Percentiles rank a stretch among this genome's conserved stretches.
Evolutionary conservation across 345 rosid species (phyloP).

Genomic region (Nasturtium officinale): DNA sequence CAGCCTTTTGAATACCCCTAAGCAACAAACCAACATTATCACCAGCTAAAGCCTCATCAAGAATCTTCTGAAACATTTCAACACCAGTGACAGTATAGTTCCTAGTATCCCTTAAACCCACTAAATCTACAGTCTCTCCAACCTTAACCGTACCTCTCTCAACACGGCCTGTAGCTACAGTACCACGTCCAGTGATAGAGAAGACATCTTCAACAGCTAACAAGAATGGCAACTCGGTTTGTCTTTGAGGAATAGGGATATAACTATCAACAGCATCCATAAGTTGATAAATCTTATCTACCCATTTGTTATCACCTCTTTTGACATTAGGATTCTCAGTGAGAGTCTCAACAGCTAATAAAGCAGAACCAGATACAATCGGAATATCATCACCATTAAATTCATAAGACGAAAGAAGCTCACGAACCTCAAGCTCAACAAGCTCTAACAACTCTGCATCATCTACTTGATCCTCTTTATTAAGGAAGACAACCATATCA

Average conservation of each 20-base stretch:
- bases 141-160: slow-evolving; percentile 81
- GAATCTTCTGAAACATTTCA: slow-evolving; percentile 87
- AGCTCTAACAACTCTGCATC: slow-evolving; percentile 85
- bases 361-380: slow-evolving; percentile 80
- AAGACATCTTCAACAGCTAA: slow-evolving; percentile 91
- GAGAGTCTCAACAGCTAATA: slow-evolving; percentile 78
- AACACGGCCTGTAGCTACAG: slow-evolving; percentile 88
- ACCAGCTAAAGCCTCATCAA: slow-evolving; percentile 90
- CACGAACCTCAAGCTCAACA: slow-evolving; percentile 98
- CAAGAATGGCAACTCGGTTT: slow-evolving; percentile 81
- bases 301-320: slow-evolving; percentile 87
- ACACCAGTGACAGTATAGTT: slow-evolving; percentile 74
- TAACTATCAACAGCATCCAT: slow-evolving; percentile 89
- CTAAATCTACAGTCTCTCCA: slow-evolving; percentile 78
- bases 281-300: slow-evolving; percentile 83
- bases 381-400: slow-evolving; percentile 90
- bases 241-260: slow-evolving; percentile 82
- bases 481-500: slow-evolving; percentile 81
- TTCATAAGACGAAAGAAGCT: slow-evolving; percentile 75
- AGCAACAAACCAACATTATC: slow-evolving; percentile 93
- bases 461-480: slow-evolving; percentile 91
- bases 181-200: slow-evolving; percentile 89
- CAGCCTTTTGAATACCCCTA: slow-evolving; percentile 82
- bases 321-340: slow-evolving; percentile 67
- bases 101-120: slow-evolving; percentile 88